These are phyloP conservation scores for Rhazya stricta DNA, from an alignment of 257 asterid species.

Conservation along the genomic window DNA sequence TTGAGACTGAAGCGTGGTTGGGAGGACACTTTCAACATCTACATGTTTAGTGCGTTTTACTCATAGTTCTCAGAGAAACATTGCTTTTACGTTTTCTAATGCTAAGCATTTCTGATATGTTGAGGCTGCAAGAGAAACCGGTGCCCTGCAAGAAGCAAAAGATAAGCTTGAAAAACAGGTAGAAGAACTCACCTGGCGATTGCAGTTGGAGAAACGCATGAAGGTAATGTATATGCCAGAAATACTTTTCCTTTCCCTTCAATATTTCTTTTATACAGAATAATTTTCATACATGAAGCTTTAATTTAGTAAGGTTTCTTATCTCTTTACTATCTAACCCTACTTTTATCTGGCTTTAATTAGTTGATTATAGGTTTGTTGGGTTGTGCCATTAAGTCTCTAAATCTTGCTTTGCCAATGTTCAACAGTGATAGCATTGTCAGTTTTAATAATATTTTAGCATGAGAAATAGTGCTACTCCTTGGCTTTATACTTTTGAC, in stretches of 20 bases:
- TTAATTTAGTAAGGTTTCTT: background rate
- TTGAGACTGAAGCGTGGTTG: background rate
- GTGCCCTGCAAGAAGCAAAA: slow-evolving; percentile 94
- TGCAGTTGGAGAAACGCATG: slow-evolving; percentile 90
- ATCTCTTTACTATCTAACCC: background rate
- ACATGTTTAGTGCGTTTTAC: background rate
- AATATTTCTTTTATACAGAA: background rate
- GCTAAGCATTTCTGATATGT: slow-evolving; percentile 23
- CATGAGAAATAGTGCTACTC: background rate
- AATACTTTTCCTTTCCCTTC: background rate
- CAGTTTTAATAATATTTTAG: background rate
- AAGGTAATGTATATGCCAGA: slow-evolving; percentile 51
- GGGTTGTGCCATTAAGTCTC: background rate
- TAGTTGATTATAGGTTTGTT: background rate
- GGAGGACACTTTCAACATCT: background rate
- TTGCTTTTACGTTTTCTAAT: background rate
- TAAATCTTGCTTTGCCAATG: background rate
- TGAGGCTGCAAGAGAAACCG: slow-evolving; percentile 97
- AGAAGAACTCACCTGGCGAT: slow-evolving; percentile 89
- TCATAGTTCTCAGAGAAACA: background rate
- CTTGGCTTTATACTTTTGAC: slow-evolving; percentile 6
- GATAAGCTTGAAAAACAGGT: slow-evolving; percentile 98
- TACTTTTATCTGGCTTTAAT: background rate
- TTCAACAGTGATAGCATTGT: background rate
- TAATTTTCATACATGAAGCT: background rate